Evolutionary conservation across 495 filamentous ascomycete genomes (phyloP), one percentile per base, ranked within the genome.

Genomic region (Xylaria venustula): DNA sequence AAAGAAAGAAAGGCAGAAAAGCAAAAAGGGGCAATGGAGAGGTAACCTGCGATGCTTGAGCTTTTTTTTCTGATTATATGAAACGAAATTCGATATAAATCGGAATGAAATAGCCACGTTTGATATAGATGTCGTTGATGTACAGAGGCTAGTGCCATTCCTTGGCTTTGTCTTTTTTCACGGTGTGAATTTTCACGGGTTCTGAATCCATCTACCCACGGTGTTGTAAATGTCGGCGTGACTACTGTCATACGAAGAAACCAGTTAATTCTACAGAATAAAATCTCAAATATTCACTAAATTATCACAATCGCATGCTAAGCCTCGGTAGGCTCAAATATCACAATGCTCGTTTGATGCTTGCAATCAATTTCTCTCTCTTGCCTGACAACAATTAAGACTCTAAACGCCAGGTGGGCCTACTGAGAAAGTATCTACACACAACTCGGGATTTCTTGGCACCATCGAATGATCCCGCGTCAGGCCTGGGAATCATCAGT

Each of bases 351-450:
- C n/a, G 34, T 26, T 42, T 1, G 36, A 57, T 3, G 37, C 26
- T 17, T 30, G 14, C 26, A 52, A 36, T 45, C 37, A 23, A 45
- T 60, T 49, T 52, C 5, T 52, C 57, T 52, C n/a, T n/a, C n/a
- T n/a, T n/a, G n/a, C n/a, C n/a, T n/a, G n/a, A n/a, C n/a, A n/a
- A n/a, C n/a, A n/a, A n/a, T n/a, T n/a, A n/a, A n/a, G n/a, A n/a
- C n/a, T n/a, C 37, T 60, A 32, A 60, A 52, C 47, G 37, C 57
- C 36, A 61, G 40, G 20, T 8, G 25, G 23, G 50, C 41, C 50
- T 61, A 61, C 58, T 2, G 36, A 34, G 30, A 28, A 54, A 17
- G 36, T 61, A 61, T 34, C n/a, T 61, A 61, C 58, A 61, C 36
- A 40, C 48, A 30, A 15, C 30, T 54, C 23, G 48, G n/a, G 25